Evolutionary conservation across 1,284 basidiomycete species (phyloP), one percentile per base, ranked within the genome.

Genomic region (Cerrena zonata): DNA sequence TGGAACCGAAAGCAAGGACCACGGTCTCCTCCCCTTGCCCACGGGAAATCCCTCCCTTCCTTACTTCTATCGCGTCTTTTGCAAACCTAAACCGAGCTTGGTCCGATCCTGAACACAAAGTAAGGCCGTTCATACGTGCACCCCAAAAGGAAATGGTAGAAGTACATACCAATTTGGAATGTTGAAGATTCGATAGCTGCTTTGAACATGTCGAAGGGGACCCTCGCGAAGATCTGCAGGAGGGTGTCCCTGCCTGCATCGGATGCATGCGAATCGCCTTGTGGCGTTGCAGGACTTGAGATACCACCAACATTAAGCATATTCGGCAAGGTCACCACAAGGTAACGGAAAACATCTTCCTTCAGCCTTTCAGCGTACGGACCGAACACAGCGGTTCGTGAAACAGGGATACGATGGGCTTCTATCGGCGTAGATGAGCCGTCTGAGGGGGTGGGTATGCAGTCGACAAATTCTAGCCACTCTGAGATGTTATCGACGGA

Each of bases 71-170:
- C 10, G 83, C 88, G 56, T 90, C 87, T 69, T 93, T 93, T 11
- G 90, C 89, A 67, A 93, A 94, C 61, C 85, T 86, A 72, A 92
- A 94, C 46, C 91, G 83, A 53, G 82, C 79, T 64, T 92, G 90
- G 68, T 89, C 88, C 53, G 86, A 80, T 40, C 86, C 88, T 86
- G 59, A 38, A 48, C 41, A 45, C 23, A 22, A 48, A 13, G 30
- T 48, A 38, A 47, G 44, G 19, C 27, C 43, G 47, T 42, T 13
- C 41, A 39, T 53, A 50, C 34, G 69, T 81, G 53, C 55, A 88
- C 88, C 87, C 27, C 26, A 47, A 44, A 27, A 34, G 44, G 45
- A 48, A 11, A 46, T n/a, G n/a, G n/a, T n/a, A n/a, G n/a, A 37
- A 54, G 50, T 36, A 70, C 82, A 53, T 56, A 88, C 87, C 87